Evolutionary conservation across 2,329 filamentous ascomycete species (phyloP).

Genomic region (Trichoderma endophyticum): DNA sequence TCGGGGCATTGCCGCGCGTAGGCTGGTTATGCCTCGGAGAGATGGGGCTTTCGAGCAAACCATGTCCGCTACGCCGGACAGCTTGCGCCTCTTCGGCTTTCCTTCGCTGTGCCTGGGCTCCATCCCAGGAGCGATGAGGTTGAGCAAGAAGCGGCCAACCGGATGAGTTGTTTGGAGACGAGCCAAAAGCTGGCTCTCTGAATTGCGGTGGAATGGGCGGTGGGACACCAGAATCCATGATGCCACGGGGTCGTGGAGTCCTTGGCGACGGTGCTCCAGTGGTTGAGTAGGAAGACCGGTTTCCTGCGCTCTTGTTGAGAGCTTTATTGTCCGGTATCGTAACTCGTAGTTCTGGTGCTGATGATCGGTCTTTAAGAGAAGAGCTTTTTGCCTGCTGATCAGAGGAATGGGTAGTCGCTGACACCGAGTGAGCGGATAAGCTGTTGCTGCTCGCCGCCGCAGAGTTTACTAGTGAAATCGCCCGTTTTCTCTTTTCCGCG

Average conservation of each 20-base stretch:
- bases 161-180: background rate
- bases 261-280: constrained; percentile 20
- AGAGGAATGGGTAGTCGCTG: background rate
- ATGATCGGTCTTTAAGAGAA: constrained; percentile 20
- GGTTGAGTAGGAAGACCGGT: constrained; percentile 21
- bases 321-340: constrained; percentile 16
- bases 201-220: constrained; percentile 17
- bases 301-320: constrained; percentile 22
- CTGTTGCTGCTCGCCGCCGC: background rate
- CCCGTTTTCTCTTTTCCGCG: background rate
- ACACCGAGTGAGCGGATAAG: background rate
- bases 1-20: constrained; percentile 57
- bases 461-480: background rate
- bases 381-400: constrained; percentile 4
- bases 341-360: constrained; percentile 28
- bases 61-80: constrained; percentile 32
- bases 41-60: constrained; percentile 36
- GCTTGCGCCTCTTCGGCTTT: background rate
- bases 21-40: constrained; percentile 37
- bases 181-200: background rate
- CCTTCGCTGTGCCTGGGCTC: constrained; percentile 9
- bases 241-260: constrained; percentile 7
- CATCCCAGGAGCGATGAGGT: background rate
- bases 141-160: background rate
- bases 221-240: constrained; percentile 15